Base-by-base conservation (phyloP, 2,329 filamentous ascomycete species). In the Cordyceps fumosorosea region DNA sequence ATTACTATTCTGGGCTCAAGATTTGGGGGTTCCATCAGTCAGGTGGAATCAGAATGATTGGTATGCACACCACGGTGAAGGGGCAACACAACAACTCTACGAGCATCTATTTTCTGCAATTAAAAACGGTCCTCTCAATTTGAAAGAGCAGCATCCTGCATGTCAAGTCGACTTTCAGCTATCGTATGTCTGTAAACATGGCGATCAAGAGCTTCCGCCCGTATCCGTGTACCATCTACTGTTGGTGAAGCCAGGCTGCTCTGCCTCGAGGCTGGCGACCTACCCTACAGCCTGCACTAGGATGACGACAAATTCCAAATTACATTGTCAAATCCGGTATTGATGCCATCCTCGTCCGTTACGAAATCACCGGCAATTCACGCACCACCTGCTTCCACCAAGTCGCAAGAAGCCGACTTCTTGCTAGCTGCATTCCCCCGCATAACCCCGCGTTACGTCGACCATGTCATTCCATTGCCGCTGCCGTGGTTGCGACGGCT, bases 391-490 rank as follows among this genome's bases (percentile, higher is more conserved):
- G 34, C 34, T 14, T 37, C 50, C 8, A 47, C n/a, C 22, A 24
- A n/a, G 45, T 53, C 10, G 57, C n/a, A 45, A 32, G 24, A 44
- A 26, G 34, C 57, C 50, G n/a, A 45, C 37, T 45, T 60, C 3
- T 11, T n/a, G 47, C n/a, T 55, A 54, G 40, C 29, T 29, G 16
- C 40, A 26, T 24, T 26, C 37, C 57, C 58, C 58, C 51, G 29
- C 57, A 60, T 26, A 53, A 55, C 50, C 50, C 58, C 58, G 50
- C 58, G 58, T 48, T 16, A 14, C 20, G 14, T 55, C 29, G n/a
- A 24, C 34, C 1, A 55, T 48, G 42, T 18, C 58, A 26, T 48
- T 37, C 14, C 10, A 37, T 37, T 32, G 29, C 4, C 8, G 8
- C 8, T 32, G 4, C 8, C 29, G 29, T 8, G 4, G 29, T 8